A percentile compares a stretch with the other conserved stretches of the same genome.
phyloP scores from a whole-genome alignment of 495 filamentous ascomycete genomes.

The Neurospora sp. region DNA sequence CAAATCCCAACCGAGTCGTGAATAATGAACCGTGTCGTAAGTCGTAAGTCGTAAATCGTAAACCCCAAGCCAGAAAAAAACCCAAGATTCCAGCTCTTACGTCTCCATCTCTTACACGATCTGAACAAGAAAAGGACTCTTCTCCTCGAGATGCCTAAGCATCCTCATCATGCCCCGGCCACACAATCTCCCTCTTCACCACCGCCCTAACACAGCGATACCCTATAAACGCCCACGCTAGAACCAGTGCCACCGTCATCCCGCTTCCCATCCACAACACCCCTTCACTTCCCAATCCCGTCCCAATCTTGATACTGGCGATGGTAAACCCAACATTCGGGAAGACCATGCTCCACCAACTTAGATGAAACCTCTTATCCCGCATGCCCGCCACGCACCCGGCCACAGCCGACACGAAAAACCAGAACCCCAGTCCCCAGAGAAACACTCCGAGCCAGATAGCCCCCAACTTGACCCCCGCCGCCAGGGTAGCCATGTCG shows the following conservation, averaged over 20 bases:
- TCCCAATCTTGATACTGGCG: conserved; percentile 37
- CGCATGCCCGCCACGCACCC: conserved; percentile 41
- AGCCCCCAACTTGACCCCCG: conserved; percentile 39
- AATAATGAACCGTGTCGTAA: neutral
- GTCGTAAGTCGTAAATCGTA: neutral
- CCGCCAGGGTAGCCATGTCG: conserved; percentile 9
- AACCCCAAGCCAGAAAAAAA: neutral
- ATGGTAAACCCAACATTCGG: conserved; percentile 49
- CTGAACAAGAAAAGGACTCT: neutral
- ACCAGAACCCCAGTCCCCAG: conserved; percentile 64
- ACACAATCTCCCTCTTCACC: conserved; percentile 44
- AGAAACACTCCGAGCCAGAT: conserved; percentile 49
- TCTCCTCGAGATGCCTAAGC: neutral
- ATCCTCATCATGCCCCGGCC: conserved; percentile 56
- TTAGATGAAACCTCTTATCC: conserved; percentile 43
- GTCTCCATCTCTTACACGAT: neutral
- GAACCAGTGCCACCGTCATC: conserved; percentile 44
- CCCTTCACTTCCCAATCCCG: conserved; percentile 28
- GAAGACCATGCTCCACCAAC: conserved; percentile 50
- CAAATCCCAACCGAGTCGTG: neutral
- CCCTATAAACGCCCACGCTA: conserved; percentile 49
- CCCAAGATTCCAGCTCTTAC: neutral
- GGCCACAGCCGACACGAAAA: conserved; percentile 51
- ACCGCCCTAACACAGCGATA: conserved; percentile 45
- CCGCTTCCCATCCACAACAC: conserved; percentile 37